Base-by-base conservation (phyloP, 768 basidiomycete species). In the Russula earlei region DNA sequence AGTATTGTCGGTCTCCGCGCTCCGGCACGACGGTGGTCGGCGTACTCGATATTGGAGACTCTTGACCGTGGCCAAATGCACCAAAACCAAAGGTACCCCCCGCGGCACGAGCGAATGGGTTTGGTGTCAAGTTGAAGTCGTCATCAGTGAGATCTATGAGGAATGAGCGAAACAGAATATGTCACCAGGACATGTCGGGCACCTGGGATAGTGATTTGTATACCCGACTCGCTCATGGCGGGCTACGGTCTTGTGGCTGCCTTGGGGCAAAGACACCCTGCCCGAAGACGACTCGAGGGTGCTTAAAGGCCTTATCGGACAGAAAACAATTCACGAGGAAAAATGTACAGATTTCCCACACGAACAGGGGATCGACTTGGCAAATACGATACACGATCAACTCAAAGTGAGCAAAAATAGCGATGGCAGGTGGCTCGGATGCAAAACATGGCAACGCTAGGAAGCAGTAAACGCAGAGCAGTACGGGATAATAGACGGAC, bases 131-230 rank as follows among this genome's bases (percentile, higher is more conserved):
- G 48, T 69, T 67, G 56, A 77, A 79, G 63, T 87, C 83, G 59
- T 87, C 85, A 62, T 89, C 87, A 63, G 84, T 85, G 69, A 91
- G 85, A 67, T 88, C 89, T 91, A 64, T 43, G 24, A 38, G 14
- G 43, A 5, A 33, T 40, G 31, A 55, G 44, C 38, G 46, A 41
- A 44, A 47, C 60, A 63, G 62, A 41, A 45, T 36, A 43, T 47
- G 40, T 54, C 40, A 49, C 47, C 36, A 55, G 41, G 15, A 45
- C 44, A 19, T 25, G 15, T 27, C 19, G 34, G 61, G 62, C 57
- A 75, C 75, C 75, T 65, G 75, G 75, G 22, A 76, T 76, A 47
- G 75, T 75, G 64, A 77, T 76, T 65, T 76, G 75, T 54, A 76
- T 66, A 19, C 68, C 67, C 10, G 74, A 72, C 44, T 58, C 59